Percentiles rank a stretch among this genome's conserved stretches.
These are phyloP conservation scores for Rostrohypoxylon terebratum DNA, from an alignment of 495 filamentous ascomycete species.

Conservation along the genomic window DNA sequence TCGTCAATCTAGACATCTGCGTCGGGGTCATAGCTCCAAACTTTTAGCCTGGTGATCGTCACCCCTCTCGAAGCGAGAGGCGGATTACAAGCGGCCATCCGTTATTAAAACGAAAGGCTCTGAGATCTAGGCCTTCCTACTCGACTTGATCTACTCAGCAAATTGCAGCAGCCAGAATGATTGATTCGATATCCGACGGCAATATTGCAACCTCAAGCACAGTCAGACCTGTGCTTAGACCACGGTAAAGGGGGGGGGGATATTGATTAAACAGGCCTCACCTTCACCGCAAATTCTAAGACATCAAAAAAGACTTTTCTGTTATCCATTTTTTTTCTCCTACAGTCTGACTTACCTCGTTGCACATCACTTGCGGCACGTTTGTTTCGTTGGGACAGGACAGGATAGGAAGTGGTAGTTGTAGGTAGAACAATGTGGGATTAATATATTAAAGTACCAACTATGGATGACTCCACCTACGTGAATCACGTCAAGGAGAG, in stretches of 20 bases:
- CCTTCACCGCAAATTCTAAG: not conserved
- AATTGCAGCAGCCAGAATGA: not conserved
- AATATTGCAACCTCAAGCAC: constrained; percentile 4
- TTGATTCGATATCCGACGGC: not conserved
- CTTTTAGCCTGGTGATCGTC: not conserved
- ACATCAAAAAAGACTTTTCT: not conserved
- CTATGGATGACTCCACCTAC: constrained; percentile 1
- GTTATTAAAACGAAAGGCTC: not conserved
- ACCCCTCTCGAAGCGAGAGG: not conserved
- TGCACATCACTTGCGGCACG: constrained; percentile 14
- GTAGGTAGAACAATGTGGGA: too few species aligned
- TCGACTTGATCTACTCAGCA: not conserved
- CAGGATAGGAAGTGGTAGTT: not conserved
- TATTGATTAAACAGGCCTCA: not conserved
- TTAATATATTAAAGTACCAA: not conserved
- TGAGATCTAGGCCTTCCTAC: not conserved
- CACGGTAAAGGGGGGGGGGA: not conserved
- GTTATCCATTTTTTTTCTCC: not conserved
- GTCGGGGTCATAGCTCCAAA: not conserved
- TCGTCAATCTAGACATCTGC: not conserved
- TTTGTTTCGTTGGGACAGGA: constrained; percentile 6
- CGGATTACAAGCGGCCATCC: not conserved
- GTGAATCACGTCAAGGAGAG: constrained; percentile 3
- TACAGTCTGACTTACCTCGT: not conserved
- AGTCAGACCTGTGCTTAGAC: not conserved